A percentile compares a stretch with the other conserved stretches of the same genome.
Conservation (phyloP, 225 moss, liverwort and hornwort genomes). For the Physcomitrellopsis africana region DNA sequence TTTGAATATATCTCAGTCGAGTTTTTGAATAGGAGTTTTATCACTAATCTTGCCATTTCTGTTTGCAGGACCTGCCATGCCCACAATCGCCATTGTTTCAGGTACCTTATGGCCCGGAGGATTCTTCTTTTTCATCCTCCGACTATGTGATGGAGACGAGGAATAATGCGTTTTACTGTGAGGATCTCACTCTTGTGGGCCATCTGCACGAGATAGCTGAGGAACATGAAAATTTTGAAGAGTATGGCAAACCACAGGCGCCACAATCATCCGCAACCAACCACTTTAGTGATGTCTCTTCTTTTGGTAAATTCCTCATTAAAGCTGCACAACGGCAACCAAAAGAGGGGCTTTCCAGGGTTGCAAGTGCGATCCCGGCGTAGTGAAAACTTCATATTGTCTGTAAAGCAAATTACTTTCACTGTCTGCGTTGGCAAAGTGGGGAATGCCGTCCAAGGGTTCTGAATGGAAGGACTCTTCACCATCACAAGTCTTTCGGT, state of each 20-base stretch:
- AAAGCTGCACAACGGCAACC: constrained; percentile 48
- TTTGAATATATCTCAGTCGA: too few species aligned
- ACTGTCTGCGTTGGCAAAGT: too few species aligned
- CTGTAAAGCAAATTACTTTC: too few species aligned
- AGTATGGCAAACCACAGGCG: constrained; percentile 31
- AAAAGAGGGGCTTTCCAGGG: constrained; percentile 38
- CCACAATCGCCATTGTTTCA: constrained; percentile 33
- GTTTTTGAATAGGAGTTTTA: not conserved
- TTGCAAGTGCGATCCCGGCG: constrained; percentile 26
- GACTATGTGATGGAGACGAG: not conserved
- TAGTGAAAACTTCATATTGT: not conserved
- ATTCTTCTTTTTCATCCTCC: not conserved
- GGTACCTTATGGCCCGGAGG: constrained; percentile 15
- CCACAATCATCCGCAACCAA: constrained; percentile 20
- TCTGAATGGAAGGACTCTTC: too few species aligned
- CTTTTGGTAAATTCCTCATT: constrained; percentile 55
- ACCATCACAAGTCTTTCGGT: too few species aligned
- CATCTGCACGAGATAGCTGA: constrained; percentile 52
- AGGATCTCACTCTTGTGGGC: constrained; percentile 33
- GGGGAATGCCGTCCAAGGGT: too few species aligned
- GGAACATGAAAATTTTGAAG: constrained; percentile 32
- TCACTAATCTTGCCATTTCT: not conserved
- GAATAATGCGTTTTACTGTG: not conserved
- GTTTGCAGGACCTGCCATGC: constrained; percentile 37
- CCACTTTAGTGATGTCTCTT: constrained; percentile 35